These are phyloP conservation scores for Trichosporon asahii DNA, from an alignment of 1,284 basidiomycete species.

Conservation along the genomic window DNA sequence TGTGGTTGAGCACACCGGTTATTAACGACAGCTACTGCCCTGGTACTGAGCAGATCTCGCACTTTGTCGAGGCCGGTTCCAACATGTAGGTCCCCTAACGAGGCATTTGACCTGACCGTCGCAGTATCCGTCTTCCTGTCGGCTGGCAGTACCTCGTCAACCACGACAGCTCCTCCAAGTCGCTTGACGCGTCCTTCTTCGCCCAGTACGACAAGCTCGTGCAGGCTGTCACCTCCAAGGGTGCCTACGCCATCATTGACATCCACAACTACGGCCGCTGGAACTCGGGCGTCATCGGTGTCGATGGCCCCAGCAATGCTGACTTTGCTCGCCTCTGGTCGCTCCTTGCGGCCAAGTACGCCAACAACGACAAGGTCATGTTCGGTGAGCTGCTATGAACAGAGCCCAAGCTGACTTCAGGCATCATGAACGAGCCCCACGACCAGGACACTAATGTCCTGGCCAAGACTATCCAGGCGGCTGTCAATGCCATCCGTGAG, in stretches of 20 bases:
- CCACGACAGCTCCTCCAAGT: constrained; percentile 36
- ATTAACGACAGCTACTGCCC: constrained; percentile 40
- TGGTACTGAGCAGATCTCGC: constrained; percentile 59
- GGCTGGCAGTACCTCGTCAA: constrained; percentile 61
- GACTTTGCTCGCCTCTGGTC: constrained; percentile 60
- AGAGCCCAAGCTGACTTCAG: too few species aligned
- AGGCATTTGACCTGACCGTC: constrained; percentile 13
- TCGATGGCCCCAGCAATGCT: constrained; percentile 60
- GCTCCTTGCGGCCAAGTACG: constrained; percentile 58
- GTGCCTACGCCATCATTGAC: constrained; percentile 59
- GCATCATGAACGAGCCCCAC: constrained; percentile 51
- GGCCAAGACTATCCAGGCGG: constrained; percentile 40
- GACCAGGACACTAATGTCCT: constrained; percentile 40
- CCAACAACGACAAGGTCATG: constrained; percentile 56
- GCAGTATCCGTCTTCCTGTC: constrained; percentile 53
- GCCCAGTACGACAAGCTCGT: constrained; percentile 53
- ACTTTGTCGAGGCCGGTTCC: constrained; percentile 54
- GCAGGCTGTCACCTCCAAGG: constrained; percentile 55
- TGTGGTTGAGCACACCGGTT: neutral
- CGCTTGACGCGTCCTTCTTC: constrained; percentile 56
- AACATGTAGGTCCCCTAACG: constrained; percentile 30
- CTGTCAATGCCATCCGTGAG: constrained; percentile 48
- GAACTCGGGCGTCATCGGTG: constrained; percentile 54
- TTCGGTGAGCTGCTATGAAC: constrained; percentile 38
- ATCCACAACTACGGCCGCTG: constrained; percentile 51